These are phyloP conservation scores for Calonectria fujianensis DNA, from an alignment of 2,329 filamentous ascomycete genomes.

Conservation along the genomic window DNA sequence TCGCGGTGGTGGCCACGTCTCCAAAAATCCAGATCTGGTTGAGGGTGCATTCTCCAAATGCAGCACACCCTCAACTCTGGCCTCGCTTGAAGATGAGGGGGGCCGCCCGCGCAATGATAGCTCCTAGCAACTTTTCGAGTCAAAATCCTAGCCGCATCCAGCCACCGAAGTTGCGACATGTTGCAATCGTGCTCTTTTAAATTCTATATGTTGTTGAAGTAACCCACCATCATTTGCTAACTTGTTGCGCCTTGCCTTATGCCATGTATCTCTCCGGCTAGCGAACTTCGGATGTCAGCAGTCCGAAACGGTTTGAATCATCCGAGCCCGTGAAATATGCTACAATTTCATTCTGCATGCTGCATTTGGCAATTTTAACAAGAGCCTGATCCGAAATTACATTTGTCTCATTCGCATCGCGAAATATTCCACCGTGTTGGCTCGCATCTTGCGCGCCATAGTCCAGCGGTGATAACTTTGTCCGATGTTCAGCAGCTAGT, in stretches of 20 bases:
- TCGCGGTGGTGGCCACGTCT: not conserved
- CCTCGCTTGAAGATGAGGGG: not conserved
- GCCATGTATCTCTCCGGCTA: not conserved
- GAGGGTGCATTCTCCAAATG: not conserved
- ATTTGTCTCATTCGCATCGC: not conserved
- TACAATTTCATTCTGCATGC: not conserved
- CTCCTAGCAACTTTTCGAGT: not conserved
- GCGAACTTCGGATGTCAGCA: not conserved
- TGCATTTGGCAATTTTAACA: not conserved
- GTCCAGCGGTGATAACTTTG: no score
- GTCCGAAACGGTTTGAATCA: not conserved
- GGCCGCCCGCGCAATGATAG: not conserved
- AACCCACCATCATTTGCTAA: not conserved
- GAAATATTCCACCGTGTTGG: no score
- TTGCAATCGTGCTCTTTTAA: not conserved
- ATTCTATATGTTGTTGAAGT: not conserved
- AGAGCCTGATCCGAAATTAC: not conserved
- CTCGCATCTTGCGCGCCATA: no score
- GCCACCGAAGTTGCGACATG: not conserved
- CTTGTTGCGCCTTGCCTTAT: not conserved
- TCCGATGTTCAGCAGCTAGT: not conserved
- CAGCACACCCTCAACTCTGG: slow-evolving; percentile 6
- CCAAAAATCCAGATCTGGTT: not conserved
- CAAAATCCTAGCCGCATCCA: not conserved
- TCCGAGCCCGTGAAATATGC: not conserved